Percentiles rank a stretch among this genome's conserved stretches.
phyloP scores from a whole-genome alignment of 768 basidiomycete species.

The Lactarius hatsudake region DNA sequence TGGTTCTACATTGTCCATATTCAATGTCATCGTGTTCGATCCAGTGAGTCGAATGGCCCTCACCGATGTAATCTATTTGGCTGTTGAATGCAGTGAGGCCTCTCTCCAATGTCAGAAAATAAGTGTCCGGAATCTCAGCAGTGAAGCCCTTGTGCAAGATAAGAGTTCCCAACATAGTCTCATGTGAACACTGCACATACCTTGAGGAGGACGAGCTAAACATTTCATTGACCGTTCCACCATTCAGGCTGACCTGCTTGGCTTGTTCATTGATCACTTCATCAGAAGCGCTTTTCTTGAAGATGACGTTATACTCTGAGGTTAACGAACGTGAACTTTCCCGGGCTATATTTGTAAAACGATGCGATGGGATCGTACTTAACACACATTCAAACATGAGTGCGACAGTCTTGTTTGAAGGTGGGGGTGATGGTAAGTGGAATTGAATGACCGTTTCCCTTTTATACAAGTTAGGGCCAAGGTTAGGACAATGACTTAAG shows the following conservation, averaged over 20 bases:
- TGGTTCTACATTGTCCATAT: slow-evolving; percentile 37
- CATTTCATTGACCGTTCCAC: slow-evolving; percentile 43
- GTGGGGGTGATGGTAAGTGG: neutral
- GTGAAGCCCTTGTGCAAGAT: slow-evolving; percentile 41
- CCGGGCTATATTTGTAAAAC: neutral
- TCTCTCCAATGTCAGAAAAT: slow-evolving; percentile 36
- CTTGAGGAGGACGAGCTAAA: slow-evolving; percentile 37
- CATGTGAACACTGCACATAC: neutral
- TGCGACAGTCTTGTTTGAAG: neutral
- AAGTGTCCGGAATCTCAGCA: slow-evolving; percentile 38
- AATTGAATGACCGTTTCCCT: neutral
- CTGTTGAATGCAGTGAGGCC: slow-evolving; percentile 30
- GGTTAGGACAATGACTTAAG: too few relatives aligned
- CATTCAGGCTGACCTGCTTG: slow-evolving; percentile 39
- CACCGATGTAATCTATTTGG: slow-evolving; percentile 49
- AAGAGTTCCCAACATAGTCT: neutral
- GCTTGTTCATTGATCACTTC: slow-evolving; percentile 44
- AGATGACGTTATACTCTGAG: slow-evolving; percentile 54
- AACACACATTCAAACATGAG: slow-evolving; percentile 25
- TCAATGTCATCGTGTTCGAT: neutral
- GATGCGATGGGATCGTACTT: slow-evolving; percentile 22
- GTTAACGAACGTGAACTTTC: slow-evolving; percentile 24
- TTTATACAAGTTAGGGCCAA: neutral
- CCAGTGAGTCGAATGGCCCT: slow-evolving; percentile 13
- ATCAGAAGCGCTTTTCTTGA: slow-evolving; percentile 45